Base-by-base conservation (phyloP, 352 stramenopile species). In the Globisporangium emineosum region DNA sequence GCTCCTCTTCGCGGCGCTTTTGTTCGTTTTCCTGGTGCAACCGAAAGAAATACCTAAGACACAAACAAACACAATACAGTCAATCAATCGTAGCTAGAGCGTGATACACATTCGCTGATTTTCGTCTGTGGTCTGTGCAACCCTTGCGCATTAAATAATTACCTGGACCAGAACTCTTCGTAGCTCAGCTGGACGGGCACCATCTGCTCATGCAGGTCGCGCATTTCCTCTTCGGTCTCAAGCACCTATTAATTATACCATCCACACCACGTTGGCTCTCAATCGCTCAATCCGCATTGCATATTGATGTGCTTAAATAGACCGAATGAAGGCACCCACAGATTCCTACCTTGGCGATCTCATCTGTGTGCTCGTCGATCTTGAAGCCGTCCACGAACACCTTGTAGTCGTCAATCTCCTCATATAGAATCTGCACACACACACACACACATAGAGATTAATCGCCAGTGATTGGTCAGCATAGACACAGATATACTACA, bases 111-210 rank as follows among this genome's bases (percentile, higher is more conserved):
- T 32, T 32, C 29, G 29, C 5, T 40, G 9, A 4, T 40, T 17
- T 15, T 40, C 17, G 40, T 21, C 2, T 10, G 33, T 15, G 10
- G 33, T 12, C 4, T 45, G 15, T 45, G 37, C 37, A 45, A 45
- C 12, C 17, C 17, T 45, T 45, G 37, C 5, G 37, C 15, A 45
- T 37, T 9, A 9, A 12, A 43, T 35, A 30, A 5, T 33, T 73
- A 94, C 76, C 86, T 78, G 58, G 77, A 73, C 86, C 86, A 95
- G 57, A 95, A 95, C 70, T 95, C 86, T 59, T 91, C 83, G 60
- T 90, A 88, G 55, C 73, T 87, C 49, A 95, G 60, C 49, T 92
- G 75, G 56, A 89, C 68, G 5, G 86, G 86, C 45, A 95, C 86
- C 57, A 95, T 68, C 54, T 79, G 65, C 57, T 90, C 81, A 33